Base-by-base conservation (phyloP, 1,139 yeast species). In the Neolecta irregularis region DNA sequence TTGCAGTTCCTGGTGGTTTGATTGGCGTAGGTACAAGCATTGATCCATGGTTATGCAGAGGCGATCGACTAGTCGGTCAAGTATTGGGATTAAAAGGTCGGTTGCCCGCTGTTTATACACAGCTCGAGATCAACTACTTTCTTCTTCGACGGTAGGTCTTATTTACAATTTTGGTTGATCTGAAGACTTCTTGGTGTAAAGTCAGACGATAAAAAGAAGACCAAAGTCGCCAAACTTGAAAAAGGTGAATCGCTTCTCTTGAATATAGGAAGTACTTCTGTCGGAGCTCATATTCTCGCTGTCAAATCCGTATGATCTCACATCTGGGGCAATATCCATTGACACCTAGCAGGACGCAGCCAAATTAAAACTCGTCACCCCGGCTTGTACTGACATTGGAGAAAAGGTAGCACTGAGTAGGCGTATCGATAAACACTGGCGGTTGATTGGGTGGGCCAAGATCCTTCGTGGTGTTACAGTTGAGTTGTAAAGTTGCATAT, bases 391-490 rank as follows among this genome's bases (percentile, higher is more conserved):
- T 32, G 96, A 85, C 64, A 70, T 88, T 41, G 80, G 91, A 50
- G 98, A 91, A 65, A 85, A 91, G 76, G 85, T 91, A 60, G 99
- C 99, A 35, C 67, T 91, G 54, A 83, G 95, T 31, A 79, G 99
- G 70, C 85, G 98, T 72, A 91, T 91, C 51, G 99, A 88, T 57
- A 88, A 85, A 72, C 99, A 91, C 62, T 91, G 96, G 94, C 91
- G 99, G 69, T 71, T 91, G 60, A 91, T 91, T 64, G 99, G 99
- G 52, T 91, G 99, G 99, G 99, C 98, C 49, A 81, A 95, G 39
- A 88, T 91, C 57, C 80, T 81, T 64, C 83, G 81, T 63, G 98
- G 98, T 62, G 74, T 47, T 9, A 43, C 42, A 13, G 30, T 45
- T 22, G 41, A 45, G 36, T n/a, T n/a, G n/a, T n/a, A n/a, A n/a